These are phyloP conservation scores for Astragalus membranaceus DNA, from an alignment of 306 rosid genomes.

Conservation along the genomic window DNA sequence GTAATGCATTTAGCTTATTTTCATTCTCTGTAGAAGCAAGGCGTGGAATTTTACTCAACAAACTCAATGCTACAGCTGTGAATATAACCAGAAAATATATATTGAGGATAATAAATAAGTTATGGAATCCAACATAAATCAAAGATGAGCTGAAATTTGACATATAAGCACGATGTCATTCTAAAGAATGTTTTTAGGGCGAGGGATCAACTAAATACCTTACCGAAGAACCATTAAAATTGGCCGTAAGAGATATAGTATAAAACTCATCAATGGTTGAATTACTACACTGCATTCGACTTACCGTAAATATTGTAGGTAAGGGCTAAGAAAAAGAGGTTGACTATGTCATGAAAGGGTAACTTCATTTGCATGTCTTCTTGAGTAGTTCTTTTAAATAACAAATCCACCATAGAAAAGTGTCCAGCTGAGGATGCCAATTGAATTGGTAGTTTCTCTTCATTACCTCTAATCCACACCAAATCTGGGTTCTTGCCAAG, in stretches of 20 bases:
- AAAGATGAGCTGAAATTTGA: too few species aligned
- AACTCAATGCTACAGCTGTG: background rate
- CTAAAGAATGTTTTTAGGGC: too few species aligned
- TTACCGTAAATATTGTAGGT: background rate
- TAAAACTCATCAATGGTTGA: too few species aligned
- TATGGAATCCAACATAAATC: too few species aligned
- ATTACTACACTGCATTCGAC: too few species aligned
- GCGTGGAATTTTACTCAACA: background rate
- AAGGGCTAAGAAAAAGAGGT: background rate
- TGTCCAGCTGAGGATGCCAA: conserved; percentile 16
- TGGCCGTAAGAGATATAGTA: too few species aligned
- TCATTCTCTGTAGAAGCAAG: background rate
- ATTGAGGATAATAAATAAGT: too few species aligned
- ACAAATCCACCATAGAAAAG: background rate
- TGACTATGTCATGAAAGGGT: background rate
- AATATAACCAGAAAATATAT: background rate
- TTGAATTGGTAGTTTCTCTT: background rate
- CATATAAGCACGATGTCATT: too few species aligned
- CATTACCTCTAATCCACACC: background rate
- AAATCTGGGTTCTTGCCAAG: background rate
- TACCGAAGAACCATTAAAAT: too few species aligned
- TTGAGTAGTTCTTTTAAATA: background rate
- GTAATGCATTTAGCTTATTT: background rate
- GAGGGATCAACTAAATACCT: too few species aligned
- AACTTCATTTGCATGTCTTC: background rate